These are phyloP conservation scores for Aspergillus ruber DNA, from an alignment of 2,329 filamentous ascomycete species.

Conservation along the genomic window DNA sequence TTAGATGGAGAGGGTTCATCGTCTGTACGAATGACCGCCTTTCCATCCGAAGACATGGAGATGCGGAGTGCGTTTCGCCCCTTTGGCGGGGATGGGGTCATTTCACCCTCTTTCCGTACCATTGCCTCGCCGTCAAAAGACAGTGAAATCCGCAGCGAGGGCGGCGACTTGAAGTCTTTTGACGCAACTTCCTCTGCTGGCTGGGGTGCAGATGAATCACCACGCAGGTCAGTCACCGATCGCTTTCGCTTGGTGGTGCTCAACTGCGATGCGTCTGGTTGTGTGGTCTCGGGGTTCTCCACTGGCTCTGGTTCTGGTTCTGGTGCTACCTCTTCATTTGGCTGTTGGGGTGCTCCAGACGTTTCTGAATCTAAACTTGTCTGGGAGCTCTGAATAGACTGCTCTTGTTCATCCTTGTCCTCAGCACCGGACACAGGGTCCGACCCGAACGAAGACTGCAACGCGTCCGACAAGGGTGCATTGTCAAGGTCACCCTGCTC, in stretches of 20 bases:
- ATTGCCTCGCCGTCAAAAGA: conserved; percentile 37
- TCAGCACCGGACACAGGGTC: conserved; percentile 12
- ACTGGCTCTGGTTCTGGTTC: conserved; percentile 9
- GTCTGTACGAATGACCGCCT: conserved; percentile 72
- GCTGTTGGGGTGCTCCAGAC: conserved; percentile 14
- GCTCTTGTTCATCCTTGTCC: conserved; percentile 23
- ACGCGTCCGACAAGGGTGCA: conserved; percentile 10
- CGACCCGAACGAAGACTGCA: conserved; percentile 19
- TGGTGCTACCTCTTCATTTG: conserved; percentile 13
- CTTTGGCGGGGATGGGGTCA: conserved; percentile 36
- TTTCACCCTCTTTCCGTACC: conserved; percentile 32
- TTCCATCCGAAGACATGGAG: conserved; percentile 79
- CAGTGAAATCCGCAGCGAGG: conserved; percentile 35
- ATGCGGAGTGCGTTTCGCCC: conserved; percentile 57
- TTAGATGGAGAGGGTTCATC: conserved; percentile 63
- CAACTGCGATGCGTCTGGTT: conserved; percentile 13
- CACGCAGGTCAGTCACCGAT: conserved; percentile 23
- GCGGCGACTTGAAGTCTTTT: conserved; percentile 26
- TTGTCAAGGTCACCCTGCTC: conserved; percentile 19
- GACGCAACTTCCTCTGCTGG: conserved; percentile 11
- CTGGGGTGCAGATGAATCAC: conserved; percentile 6
- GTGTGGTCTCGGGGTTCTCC: conserved; percentile 8
- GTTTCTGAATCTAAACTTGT: conserved; percentile 24
- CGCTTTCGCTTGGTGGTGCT: conserved; percentile 28
- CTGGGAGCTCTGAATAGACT: conserved; percentile 22